Evolutionary conservation across 1,284 basidiomycete species (phyloP), one percentile per base, ranked within the genome.

Genomic region (Boletus smithii): DNA sequence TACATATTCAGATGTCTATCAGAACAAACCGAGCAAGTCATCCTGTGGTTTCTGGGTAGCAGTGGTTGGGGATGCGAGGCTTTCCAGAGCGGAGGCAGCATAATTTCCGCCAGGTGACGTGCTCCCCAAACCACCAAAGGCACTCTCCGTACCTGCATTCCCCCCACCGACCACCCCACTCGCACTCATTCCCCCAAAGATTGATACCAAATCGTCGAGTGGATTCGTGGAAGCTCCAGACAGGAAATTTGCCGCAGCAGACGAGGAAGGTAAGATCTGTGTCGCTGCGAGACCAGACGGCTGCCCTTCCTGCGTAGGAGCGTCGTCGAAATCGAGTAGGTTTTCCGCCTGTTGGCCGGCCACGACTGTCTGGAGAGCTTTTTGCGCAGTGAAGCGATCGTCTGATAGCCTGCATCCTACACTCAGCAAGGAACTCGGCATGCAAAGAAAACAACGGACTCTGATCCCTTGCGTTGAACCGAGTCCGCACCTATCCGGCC

Each of bases 331-430:
- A 72, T 95, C 92, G 56, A 95, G 84, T n/a, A 95, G 72, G 66
- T 97, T 97, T 70, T 97, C 94, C 9, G 92, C 83, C 68, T 93
- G 88, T 67, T 94, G 90, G 14, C 94, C 94, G 4, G 84, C 83
- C 24, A 82, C 91, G 27, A 97, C 88, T 0, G 91, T 93, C 60
- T 94, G 86, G 8, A 97, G 70, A 1, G 94, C 94, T 54, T 89
- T 92, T 62, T 93, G 86, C 35, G 83, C 74, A 3, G 83, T 81
- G 43, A 80, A 72, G 35, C 79, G 81, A 57, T 91, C 88, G 50
- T 84, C 80, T 5, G 69, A 70, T 18, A 72, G 61, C 42, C 78
- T 81, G 52, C 22, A 32, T 31, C 14, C 20, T 9, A 41, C 8
- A 7, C 17, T 44, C 27, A 53, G 30, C 35, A 14, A 26, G 40